Evolutionary conservation across 495 filamentous ascomycete species (phyloP), one percentile per base, ranked within the genome.

Genomic region (Aspergillus nidulans): DNA sequence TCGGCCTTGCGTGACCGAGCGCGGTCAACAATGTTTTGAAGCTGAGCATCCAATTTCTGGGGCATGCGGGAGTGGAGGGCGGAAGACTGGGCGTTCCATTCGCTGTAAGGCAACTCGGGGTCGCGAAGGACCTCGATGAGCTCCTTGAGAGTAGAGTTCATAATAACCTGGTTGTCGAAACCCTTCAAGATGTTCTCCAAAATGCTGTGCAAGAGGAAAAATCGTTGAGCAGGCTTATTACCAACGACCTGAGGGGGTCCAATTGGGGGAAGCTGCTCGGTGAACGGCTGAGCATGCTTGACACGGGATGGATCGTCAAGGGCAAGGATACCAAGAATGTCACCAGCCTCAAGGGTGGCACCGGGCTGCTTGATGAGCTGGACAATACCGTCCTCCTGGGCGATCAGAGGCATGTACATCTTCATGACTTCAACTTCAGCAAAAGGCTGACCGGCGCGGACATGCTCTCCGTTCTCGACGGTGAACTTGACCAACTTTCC

Each of bases 361-460:
- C 94, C 94, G 50, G 95, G 95, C 75, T 97, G 94, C 83, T 99
- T 99, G 78, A 99, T 96, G 63, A 97, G 81, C 75, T 97, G 92
- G 42, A 99, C 95, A 51, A 92, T 85, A 73, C 94, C 94, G 60
- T 96, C 95, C 70, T 99, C 94, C 70, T 92, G 87, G n/a, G 94
- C 87, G 52, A 99, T 80, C 49, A 99, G 81, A 62, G 94, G 94
- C 94, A 99, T 99, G 78, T 96, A 97, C 94, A 99, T 99, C 81
- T 99, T 99, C 94, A 99, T 99, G 70, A 99, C 95, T 70, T 99
- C 94, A 49, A 99, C 94, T 66, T 99, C 94, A 49, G 94, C 94
- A 66, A 89, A 99, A 7, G 92, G 79, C 70, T 99, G 91, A 49
- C 92, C 92, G 58, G 92, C 91, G 67, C 83, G 87, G 64, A 99